These are phyloP conservation scores for Ceratobasidium sp. DNA, from an alignment of 1,284 basidiomycete genomes.

Conservation along the genomic window DNA sequence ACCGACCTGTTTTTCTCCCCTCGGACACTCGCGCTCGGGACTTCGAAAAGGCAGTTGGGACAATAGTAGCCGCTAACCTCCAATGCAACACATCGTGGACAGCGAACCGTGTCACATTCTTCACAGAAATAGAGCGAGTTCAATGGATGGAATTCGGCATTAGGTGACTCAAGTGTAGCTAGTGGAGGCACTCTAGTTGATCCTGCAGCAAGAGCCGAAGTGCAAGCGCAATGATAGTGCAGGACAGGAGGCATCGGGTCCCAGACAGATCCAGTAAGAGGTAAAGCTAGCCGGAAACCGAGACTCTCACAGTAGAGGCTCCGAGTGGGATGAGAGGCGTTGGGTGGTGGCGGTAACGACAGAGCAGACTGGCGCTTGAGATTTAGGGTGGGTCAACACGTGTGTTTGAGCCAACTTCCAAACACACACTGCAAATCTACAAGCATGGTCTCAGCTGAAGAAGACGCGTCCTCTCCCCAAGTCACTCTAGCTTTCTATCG, in stretches of 20 bases:
- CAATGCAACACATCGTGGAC: conserved; percentile 86
- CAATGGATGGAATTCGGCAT: conserved; percentile 79
- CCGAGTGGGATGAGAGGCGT: not conserved
- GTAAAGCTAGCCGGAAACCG: not conserved
- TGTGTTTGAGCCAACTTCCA: not conserved
- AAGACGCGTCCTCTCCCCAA: conserved; percentile 59
- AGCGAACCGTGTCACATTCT: conserved; percentile 94
- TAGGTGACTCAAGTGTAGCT: conserved; percentile 59
- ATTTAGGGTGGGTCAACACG: conserved; percentile 37
- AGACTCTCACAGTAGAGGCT: not conserved
- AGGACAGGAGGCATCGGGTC: not conserved
- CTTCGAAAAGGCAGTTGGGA: conserved; percentile 98
- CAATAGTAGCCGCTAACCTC: conserved; percentile 98
- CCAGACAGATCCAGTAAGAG: not conserved
- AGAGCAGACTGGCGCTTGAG: not conserved
- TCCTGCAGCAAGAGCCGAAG: not conserved
- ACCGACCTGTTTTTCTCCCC: conserved; percentile 90
- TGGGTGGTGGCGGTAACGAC: not conserved
- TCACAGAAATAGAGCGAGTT: conserved; percentile 95
- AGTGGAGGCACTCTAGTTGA: conserved; percentile 14
- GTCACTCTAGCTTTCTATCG: conserved; percentile 91
- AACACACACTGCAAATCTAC: not conserved
- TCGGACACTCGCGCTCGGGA: conserved; percentile 93
- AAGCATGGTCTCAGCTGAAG: conserved; percentile 41
- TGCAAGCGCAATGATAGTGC: conserved; percentile 34